phyloP scores from a whole-genome alignment of 2,329 filamentous ascomycete species.

The Arthroderma uncinatum region DNA sequence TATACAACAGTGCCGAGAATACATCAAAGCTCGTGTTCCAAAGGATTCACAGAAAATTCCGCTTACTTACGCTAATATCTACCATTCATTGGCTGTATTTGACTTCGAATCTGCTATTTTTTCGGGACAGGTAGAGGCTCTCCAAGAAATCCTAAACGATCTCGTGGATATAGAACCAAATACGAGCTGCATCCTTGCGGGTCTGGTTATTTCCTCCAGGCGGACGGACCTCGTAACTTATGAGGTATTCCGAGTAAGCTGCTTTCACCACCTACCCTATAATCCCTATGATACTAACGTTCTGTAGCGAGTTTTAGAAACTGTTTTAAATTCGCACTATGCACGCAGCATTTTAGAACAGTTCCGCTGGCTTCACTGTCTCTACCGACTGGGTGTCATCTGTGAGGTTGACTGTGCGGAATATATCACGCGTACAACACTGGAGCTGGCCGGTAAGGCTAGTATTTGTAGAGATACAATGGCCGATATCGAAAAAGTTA shows the following conservation, averaged over 20 bases:
- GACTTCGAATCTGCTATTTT: neutral
- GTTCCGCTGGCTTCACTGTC: neutral
- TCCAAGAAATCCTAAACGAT: neutral
- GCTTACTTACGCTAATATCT: constrained; percentile 28
- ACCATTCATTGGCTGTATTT: neutral
- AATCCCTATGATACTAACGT: neutral
- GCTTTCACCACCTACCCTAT: neutral
- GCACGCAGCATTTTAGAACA: neutral
- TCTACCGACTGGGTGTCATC: neutral
- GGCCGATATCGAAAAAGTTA: too few relatives aligned
- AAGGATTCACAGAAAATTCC: constrained; percentile 47
- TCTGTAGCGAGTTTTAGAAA: neutral
- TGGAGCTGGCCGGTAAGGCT: neutral
- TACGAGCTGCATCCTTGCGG: neutral
- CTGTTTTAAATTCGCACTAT: neutral
- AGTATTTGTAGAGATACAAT: too few relatives aligned
- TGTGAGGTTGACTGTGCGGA: neutral
- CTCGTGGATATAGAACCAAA: neutral
- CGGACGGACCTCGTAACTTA: neutral
- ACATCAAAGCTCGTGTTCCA: constrained; percentile 40
- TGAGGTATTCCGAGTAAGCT: neutral
- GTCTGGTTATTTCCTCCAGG: neutral
- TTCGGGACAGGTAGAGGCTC: neutral
- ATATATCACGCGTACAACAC: neutral
- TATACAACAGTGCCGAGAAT: constrained; percentile 49